These are phyloP conservation scores for Gastrodia elata DNA, from an alignment of 106 monocot species.

Conservation along the genomic window DNA sequence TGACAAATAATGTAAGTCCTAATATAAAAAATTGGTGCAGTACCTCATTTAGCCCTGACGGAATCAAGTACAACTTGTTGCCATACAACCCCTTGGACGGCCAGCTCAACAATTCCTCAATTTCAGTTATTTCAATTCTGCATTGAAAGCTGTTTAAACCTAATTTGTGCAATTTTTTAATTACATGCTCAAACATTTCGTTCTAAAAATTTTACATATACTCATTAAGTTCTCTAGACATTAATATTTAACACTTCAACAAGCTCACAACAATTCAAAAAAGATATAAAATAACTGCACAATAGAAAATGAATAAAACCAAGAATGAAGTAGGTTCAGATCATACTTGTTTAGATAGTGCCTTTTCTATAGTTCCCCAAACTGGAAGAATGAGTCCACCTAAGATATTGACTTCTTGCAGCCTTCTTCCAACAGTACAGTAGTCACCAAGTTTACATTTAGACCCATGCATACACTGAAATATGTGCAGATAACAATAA, in stretches of 20 bases:
- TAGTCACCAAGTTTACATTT: slow-evolving; percentile 89
- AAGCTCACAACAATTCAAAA: not conserved
- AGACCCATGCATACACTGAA: slow-evolving; percentile 98
- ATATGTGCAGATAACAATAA: not conserved
- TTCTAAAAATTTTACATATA: too few relatives aligned
- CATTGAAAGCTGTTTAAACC: too few relatives aligned
- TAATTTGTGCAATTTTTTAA: too few relatives aligned
- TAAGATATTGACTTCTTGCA: slow-evolving; percentile 84
- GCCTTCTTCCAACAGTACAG: slow-evolving; percentile 92
- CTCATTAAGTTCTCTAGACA: too few relatives aligned
- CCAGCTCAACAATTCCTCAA: too few relatives aligned
- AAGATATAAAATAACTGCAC: not conserved
- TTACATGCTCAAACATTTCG: too few relatives aligned
- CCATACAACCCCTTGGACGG: too few relatives aligned
- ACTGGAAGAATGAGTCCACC: slow-evolving; percentile 96
- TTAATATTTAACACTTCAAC: not conserved
- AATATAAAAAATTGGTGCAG: too few relatives aligned
- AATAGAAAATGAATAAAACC: not conserved
- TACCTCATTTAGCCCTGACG: too few relatives aligned
- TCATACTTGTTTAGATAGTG: slow-evolving; percentile 77
- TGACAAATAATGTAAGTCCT: too few relatives aligned
- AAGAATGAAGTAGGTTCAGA: not conserved
- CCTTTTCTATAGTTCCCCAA: slow-evolving; percentile 94
- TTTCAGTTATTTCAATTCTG: too few relatives aligned
- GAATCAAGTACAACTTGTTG: too few relatives aligned